These are phyloP conservation scores for Metschnikowia vanudenii DNA, from an alignment of 805 yeast genomes.

Conservation along the genomic window DNA sequence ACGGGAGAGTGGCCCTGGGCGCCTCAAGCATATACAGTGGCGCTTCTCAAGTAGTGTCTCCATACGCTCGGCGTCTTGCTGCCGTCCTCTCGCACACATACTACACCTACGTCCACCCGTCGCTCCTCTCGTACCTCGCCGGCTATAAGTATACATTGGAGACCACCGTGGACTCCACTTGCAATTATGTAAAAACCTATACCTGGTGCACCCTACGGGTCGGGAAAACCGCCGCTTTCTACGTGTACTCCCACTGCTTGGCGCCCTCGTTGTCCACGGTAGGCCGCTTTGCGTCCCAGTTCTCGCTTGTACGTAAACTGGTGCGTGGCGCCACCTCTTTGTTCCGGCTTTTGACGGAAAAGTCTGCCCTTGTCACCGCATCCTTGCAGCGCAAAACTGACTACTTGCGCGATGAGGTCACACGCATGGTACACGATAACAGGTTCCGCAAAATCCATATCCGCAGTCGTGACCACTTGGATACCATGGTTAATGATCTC, in stretches of 20 bases:
- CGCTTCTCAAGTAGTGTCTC: background rate
- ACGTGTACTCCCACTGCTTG: slow-evolving; percentile 1
- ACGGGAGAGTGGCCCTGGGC: background rate
- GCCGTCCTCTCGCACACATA: slow-evolving; percentile 5
- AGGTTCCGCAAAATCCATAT: background rate
- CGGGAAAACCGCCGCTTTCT: background rate
- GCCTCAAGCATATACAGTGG: background rate
- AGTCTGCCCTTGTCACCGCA: slow-evolving; percentile 6
- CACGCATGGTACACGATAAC: slow-evolving; percentile 7
- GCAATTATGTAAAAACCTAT: background rate
- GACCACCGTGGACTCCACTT: slow-evolving; percentile 8
- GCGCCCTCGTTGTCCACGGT: slow-evolving; percentile 1
- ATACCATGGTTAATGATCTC: slow-evolving; percentile 9
- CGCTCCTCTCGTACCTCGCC: slow-evolving; percentile 13
- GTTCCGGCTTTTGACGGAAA: slow-evolving; percentile 8
- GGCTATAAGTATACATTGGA: slow-evolving; percentile 12
- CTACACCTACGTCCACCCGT: slow-evolving; percentile 10
- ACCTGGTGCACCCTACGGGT: slow-evolving; percentile 4
- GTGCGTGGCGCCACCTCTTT: background rate
- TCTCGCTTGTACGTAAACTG: background rate
- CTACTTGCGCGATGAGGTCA: slow-evolving; percentile 14
- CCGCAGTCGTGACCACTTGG: slow-evolving; percentile 4
- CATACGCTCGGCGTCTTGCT: background rate
- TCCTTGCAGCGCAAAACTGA: slow-evolving; percentile 17
- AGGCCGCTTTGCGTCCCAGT: background rate